Percentiles rank a stretch among this genome's conserved stretches.
Evolutionary conservation across 768 basidiomycete genomes (phyloP).

Genomic region (Tricholoma matsutake): DNA sequence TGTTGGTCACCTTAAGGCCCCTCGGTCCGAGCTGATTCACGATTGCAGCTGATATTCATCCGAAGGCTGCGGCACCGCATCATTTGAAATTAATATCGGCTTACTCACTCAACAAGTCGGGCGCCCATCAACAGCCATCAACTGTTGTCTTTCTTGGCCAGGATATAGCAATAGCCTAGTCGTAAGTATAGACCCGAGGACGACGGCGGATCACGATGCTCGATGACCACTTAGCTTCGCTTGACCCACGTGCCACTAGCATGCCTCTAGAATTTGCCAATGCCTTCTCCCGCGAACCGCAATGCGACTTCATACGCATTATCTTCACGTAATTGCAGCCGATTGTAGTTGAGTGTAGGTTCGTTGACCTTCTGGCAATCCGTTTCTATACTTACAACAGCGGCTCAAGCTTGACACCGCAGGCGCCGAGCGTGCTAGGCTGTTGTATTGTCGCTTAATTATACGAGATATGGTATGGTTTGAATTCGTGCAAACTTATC

Average conservation of each 20-base stretch:
- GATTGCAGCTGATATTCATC: background rate
- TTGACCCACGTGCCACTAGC: background rate
- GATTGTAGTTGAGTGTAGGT: background rate
- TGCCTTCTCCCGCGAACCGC: conserved; percentile 1
- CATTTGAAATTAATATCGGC: background rate
- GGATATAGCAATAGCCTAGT: background rate
- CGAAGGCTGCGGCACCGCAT: background rate
- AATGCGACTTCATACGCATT: background rate
- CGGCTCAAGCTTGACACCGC: background rate
- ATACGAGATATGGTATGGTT: background rate
- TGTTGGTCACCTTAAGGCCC: background rate
- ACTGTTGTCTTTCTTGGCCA: background rate
- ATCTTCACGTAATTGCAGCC: background rate
- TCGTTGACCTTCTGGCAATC: conserved; percentile 7
- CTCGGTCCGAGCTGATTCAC: background rate
- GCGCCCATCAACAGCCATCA: background rate
- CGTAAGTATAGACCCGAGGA: background rate
- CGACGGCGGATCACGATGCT: background rate
- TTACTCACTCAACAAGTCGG: background rate
- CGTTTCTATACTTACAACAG: background rate
- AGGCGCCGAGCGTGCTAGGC: background rate
- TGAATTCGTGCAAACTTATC: background rate
- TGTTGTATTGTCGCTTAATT: background rate
- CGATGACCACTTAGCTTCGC: background rate
- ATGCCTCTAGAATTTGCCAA: background rate